A percentile compares a stretch with the other conserved stretches of the same genome.
Evolutionary conservation across 2,329 filamentous ascomycete species (phyloP).

Genomic region (Xylariaceae sp.): DNA sequence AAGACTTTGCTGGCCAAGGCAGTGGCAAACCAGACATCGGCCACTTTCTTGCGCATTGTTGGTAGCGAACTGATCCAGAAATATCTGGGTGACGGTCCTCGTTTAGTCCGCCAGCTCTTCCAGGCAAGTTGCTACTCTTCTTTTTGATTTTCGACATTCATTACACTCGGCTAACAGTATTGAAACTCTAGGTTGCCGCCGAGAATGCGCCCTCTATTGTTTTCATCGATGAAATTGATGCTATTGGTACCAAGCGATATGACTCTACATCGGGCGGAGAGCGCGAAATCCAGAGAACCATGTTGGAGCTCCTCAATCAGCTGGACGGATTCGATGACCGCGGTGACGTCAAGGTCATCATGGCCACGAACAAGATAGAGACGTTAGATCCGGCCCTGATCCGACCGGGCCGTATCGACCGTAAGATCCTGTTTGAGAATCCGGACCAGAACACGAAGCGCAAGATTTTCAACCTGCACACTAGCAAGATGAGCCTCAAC

Average conservation of each 20-base stretch:
- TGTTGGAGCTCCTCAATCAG: conserved; percentile 97
- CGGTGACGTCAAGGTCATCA: conserved; percentile 98
- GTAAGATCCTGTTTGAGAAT: conserved; percentile 80
- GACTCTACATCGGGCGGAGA: conserved; percentile 96
- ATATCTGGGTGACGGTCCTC: conserved; percentile 92
- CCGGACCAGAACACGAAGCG: conserved; percentile 79
- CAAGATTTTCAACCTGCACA: conserved; percentile 98
- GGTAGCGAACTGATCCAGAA: conserved; percentile 98
- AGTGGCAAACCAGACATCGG: conserved; percentile 97
- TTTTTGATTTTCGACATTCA: not conserved
- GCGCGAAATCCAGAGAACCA: conserved; percentile 94
- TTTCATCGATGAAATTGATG: conserved; percentile 99
- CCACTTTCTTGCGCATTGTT: conserved; percentile 94
- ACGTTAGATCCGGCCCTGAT: conserved; percentile 94
- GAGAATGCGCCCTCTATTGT: conserved; percentile 97
- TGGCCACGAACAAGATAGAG: conserved; percentile 99
- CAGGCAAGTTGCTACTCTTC: conserved; percentile 49
- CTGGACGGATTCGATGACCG: conserved; percentile 98
- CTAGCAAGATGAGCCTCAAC: conserved; percentile 95
- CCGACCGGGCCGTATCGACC: conserved; percentile 93
- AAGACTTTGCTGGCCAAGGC: conserved; percentile 96
- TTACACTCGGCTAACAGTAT: conserved; percentile 21
- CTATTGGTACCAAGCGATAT: conserved; percentile 97
- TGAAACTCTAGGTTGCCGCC: conserved; percentile 63
- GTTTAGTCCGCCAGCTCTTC: conserved; percentile 93